Conservation (phyloP, 140 eudicot species). For the Senecio squalidus region DNA sequence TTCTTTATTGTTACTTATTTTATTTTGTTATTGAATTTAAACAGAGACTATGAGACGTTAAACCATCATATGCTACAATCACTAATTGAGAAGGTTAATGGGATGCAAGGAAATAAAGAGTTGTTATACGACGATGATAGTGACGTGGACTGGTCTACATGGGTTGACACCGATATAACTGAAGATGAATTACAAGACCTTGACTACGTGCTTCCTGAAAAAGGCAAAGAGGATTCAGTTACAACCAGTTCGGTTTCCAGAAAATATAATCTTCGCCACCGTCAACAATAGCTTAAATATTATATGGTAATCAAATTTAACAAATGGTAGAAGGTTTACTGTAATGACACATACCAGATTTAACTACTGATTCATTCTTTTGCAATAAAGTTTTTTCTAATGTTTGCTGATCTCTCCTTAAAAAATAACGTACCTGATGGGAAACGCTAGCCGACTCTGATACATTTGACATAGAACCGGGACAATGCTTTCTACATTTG, state of each 20-base stretch:
- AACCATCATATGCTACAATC: constrained; percentile 60
- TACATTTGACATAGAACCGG: no score
- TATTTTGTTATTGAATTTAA: background rate
- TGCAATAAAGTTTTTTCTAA: no score
- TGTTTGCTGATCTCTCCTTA: no score
- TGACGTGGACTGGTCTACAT: constrained; percentile 68
- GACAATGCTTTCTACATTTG: no score
- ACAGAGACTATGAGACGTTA: constrained; percentile 72
- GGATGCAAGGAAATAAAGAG: constrained; percentile 32
- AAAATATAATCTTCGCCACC: constrained; percentile 49
- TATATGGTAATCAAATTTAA: no score
- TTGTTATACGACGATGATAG: constrained; percentile 24
- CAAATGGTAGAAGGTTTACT: background rate
- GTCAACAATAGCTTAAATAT: constrained; percentile 1
- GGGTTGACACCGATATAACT: constrained; percentile 58
- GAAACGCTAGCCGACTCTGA: no score
- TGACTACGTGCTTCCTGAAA: constrained; percentile 27
- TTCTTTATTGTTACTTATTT: background rate
- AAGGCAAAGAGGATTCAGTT: constrained; percentile 26
- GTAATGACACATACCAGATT: no score
- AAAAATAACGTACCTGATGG: no score
- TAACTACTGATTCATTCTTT: background rate
- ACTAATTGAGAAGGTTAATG: constrained; percentile 55
- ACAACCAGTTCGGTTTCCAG: constrained; percentile 22
- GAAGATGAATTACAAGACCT: constrained; percentile 54